These are phyloP conservation scores for Panus rudis DNA, from an alignment of 768 basidiomycete species.

Conservation along the genomic window DNA sequence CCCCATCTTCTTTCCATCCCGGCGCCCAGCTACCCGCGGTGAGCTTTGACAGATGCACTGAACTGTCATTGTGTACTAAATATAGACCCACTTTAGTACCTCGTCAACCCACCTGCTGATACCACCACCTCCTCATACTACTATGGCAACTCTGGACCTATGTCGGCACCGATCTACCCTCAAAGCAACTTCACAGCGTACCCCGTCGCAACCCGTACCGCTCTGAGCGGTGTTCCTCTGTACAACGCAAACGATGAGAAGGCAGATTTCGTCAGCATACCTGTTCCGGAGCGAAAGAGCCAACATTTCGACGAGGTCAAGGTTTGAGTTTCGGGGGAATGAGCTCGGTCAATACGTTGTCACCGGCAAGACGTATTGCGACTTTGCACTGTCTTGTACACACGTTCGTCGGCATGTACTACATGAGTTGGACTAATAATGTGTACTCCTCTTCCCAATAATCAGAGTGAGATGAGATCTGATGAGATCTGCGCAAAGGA, in stretches of 20 bases:
- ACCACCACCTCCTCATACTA: constrained; percentile 20
- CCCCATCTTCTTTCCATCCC: constrained; percentile 32
- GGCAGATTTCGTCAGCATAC: constrained; percentile 16
- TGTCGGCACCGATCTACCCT: constrained; percentile 12
- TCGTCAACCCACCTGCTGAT: constrained; percentile 34
- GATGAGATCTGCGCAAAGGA: no score
- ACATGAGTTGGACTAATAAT: no score
- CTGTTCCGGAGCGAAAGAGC: constrained; percentile 20
- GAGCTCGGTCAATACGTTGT: not conserved
- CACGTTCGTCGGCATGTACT: not conserved
- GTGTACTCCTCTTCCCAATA: no score
- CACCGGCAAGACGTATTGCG: not conserved
- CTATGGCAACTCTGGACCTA: constrained; percentile 23
- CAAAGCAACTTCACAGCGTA: constrained; percentile 9
- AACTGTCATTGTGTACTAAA: not conserved
- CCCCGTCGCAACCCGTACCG: constrained; percentile 20
- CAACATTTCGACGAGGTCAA: constrained; percentile 15
- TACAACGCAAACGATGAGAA: constrained; percentile 33
- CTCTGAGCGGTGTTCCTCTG: constrained; percentile 34
- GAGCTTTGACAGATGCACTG: constrained; percentile 9
- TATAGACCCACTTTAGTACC: constrained; percentile 17
- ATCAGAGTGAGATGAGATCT: no score
- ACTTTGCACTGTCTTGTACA: not conserved
- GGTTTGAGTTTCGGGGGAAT: constrained; percentile 10
- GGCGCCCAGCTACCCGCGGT: constrained; percentile 39